phyloP scores from a whole-genome alignment of 169 alveolate species.

The Cryptosporidium ryanae region DNA sequence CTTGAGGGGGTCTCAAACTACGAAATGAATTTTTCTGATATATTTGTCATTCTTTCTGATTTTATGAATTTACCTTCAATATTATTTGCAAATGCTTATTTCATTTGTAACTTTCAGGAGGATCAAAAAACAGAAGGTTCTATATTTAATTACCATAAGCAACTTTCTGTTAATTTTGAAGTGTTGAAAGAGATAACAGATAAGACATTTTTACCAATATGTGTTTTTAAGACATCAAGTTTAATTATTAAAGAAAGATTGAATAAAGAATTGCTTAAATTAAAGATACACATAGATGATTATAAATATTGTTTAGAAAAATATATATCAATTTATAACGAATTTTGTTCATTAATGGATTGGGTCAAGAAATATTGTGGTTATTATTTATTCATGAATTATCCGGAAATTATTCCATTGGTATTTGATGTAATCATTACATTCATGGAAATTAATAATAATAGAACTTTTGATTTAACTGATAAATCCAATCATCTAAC shows the following conservation, averaged over 20 bases:
- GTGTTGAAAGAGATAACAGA: slow-evolving; percentile 14
- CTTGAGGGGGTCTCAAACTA: neutral
- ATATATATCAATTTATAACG: neutral
- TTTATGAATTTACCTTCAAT: slow-evolving; percentile 27
- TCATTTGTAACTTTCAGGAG: neutral
- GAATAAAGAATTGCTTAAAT: neutral
- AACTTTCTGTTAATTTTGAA: slow-evolving; percentile 26
- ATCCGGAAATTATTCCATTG: slow-evolving; percentile 24
- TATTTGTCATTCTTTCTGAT: slow-evolving; percentile 31
- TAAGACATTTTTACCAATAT: slow-evolving; percentile 26
- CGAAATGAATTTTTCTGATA: slow-evolving; percentile 15
- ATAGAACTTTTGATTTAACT: neutral
- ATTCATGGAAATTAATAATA: neutral
- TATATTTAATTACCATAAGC: neutral
- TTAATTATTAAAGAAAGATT: slow-evolving; percentile 14
- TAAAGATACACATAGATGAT: slow-evolving; percentile 4
- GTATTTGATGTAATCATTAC: slow-evolving; percentile 16
- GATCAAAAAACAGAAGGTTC: slow-evolving; percentile 5
- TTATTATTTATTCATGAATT: slow-evolving; percentile 33
- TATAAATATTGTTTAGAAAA: neutral
- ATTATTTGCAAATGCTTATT: slow-evolving; percentile 40
- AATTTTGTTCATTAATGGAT: slow-evolving; percentile 10
- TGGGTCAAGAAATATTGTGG: slow-evolving; percentile 58
- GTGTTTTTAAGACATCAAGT: slow-evolving; percentile 28
- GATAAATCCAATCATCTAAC: neutral